These are phyloP conservation scores for Phialemonium atrogriseum DNA, from an alignment of 2,329 filamentous ascomycete species.

Conservation along the genomic window DNA sequence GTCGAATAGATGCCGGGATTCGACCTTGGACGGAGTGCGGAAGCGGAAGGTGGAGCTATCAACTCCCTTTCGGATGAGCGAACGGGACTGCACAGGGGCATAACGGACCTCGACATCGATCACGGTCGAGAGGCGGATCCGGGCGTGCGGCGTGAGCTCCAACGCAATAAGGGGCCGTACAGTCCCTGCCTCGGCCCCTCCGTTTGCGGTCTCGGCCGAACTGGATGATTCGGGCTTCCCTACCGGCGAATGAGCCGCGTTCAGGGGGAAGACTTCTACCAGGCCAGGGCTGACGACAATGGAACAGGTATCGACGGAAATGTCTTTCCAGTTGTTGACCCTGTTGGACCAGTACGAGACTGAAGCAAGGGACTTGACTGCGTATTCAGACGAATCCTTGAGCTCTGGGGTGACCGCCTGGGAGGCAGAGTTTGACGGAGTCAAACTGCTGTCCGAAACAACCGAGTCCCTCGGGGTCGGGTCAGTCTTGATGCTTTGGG, in stretches of 20 bases:
- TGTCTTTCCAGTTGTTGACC: constrained; percentile 51
- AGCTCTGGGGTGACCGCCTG: constrained; percentile 57
- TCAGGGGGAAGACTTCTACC: constrained; percentile 46
- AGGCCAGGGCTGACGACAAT: constrained; percentile 50
- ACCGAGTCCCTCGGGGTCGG: constrained; percentile 27
- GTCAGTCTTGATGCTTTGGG: constrained; percentile 42
- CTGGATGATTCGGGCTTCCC: constrained; percentile 27
- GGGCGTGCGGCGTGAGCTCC: constrained; percentile 84
- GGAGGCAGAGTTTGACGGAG: constrained; percentile 75
- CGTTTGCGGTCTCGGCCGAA: constrained; percentile 19
- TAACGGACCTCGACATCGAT: constrained; percentile 89
- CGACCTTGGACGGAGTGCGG: constrained; percentile 65
- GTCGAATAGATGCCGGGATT: constrained; percentile 75
- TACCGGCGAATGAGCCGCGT: constrained; percentile 22
- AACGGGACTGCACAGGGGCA: constrained; percentile 71
- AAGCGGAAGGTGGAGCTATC: constrained; percentile 78
- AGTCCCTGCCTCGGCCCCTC: constrained; percentile 20
- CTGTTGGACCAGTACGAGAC: constrained; percentile 57
- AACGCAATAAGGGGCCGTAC: constrained; percentile 54
- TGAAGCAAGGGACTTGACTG: constrained; percentile 39
- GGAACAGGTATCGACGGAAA: constrained; percentile 42
- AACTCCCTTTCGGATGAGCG: constrained; percentile 56
- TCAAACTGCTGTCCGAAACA: constrained; percentile 52
- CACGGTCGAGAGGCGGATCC: constrained; percentile 81
- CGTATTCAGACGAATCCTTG: constrained; percentile 30